Evolutionary conservation across 192 early-diverging fungal species (phyloP), one percentile per base, ranked within the genome.

Genomic region (Backusella mclennaniae): DNA sequence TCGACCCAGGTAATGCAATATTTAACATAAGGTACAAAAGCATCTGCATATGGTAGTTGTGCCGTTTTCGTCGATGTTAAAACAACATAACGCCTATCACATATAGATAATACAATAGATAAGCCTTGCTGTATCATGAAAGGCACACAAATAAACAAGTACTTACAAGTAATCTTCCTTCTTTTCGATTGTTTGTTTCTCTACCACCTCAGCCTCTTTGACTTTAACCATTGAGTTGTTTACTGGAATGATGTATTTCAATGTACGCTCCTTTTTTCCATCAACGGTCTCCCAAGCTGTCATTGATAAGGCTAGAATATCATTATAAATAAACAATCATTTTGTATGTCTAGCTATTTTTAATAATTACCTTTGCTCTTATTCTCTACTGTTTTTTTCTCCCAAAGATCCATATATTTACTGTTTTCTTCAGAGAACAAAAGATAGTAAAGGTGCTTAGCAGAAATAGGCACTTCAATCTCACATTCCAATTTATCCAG

Each of bases 211-310:
- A 0, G 90, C 87, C 66, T 93, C 91, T 35, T 93, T 93, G 14
- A 90, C 67, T 75, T 90, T 92, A 31, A 93, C 91, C 84, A 93
- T 89, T 12, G 93, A 89, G 69, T 94, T 92, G 67, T 90, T 92
- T 35, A 94, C 86, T 0, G 90, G 89, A 87, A 94, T 91, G 19
- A 86, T 85, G 69, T 85, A 93, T 41, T 90, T 90, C 5, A 92
- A 76, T 1, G 84, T 84, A 33, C 74, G 63, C 90, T 84, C 36
- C 76, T 36, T 67, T 12, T 59, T 77, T 56, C 76, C 80, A 77
- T 59, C 73, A 4, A 31, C 73, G 2, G 12, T 38, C 26, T 36
- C 56, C 74, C 74, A 75, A 46, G 59, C 21, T 67, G 74, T 75
- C 41, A 75, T 66, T 4, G 38, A 23, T n/a, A 75, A 35, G 33